Conservation (phyloP, 139 green algal species). For the Chlamydomonas urium region DNA sequence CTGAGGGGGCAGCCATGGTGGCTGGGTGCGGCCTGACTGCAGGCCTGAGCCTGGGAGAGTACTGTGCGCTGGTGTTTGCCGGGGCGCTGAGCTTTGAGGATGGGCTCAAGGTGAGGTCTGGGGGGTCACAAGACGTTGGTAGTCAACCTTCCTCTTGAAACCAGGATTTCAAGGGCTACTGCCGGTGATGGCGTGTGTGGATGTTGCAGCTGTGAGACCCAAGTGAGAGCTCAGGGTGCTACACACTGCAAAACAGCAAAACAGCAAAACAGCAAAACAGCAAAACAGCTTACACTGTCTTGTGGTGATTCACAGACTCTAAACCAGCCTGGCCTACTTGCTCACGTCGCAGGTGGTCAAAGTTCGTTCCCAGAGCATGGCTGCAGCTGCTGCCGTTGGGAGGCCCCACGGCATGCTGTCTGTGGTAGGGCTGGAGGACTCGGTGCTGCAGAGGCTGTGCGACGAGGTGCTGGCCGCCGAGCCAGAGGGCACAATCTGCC, state of each 20-base stretch:
- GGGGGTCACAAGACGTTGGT: no score
- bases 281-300: no score
- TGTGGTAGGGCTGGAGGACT: constrained; percentile 81
- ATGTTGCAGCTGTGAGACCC: no score
- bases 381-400: constrained; percentile 26
- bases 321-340: no score
- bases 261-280: no score
- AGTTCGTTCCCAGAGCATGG: constrained; percentile 78
- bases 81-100: constrained; percentile 87
- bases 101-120: constrained; percentile 62
- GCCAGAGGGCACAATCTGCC: constrained; percentile 56
- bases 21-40: constrained; percentile 30
- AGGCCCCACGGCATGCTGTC: constrained; percentile 82
- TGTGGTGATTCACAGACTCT: no score
- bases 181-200: no score
- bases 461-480: constrained; percentile 15
- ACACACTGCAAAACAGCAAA: no score
- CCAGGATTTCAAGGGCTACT: no score
- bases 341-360: constrained; percentile 79
- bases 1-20: constrained; percentile 5
- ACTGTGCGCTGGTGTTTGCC: constrained; percentile 83
- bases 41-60: constrained; percentile 87
- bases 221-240: no score
- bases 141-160: no score
- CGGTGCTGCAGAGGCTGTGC: constrained; percentile 51